These are phyloP conservation scores for Aquilaria agallochum DNA, from an alignment of 441 rosid species.

Conservation along the genomic window DNA sequence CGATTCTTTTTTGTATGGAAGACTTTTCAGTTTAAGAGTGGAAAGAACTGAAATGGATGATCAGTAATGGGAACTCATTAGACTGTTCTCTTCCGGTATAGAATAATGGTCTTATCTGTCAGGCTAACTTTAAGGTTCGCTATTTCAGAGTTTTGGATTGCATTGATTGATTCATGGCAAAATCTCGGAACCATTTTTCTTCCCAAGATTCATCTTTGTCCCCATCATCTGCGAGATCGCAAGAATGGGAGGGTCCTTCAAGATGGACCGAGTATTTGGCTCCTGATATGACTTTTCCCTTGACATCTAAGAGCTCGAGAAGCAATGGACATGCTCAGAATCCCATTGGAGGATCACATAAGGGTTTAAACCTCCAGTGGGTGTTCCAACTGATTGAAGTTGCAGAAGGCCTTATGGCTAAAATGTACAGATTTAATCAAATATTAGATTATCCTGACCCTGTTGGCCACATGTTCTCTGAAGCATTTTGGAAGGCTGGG, in stretches of 20 bases:
- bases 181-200: slow-evolving; percentile 54
- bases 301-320: slow-evolving; percentile 52
- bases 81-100: not conserved
- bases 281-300: slow-evolving; percentile 62
- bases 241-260: slow-evolving; percentile 94
- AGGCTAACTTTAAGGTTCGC: not conserved
- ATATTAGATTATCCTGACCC: slow-evolving; percentile 93
- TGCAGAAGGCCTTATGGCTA: slow-evolving; percentile 97
- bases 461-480: slow-evolving; percentile 65
- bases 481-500: slow-evolving; percentile 95
- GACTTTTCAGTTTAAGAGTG: not conserved
- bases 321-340: slow-evolving; percentile 72
- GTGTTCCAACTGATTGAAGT: slow-evolving; percentile 87
- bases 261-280: slow-evolving; percentile 97
- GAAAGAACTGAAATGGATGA: slow-evolving; percentile 8
- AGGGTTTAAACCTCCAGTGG: slow-evolving; percentile 94
- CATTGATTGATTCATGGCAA: slow-evolving; percentile 50
- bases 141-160: slow-evolving; percentile 22
- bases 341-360: slow-evolving; percentile 61
- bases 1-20: not conserved
- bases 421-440: slow-evolving; percentile 95
- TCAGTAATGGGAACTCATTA: not conserved
- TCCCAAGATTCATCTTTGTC: slow-evolving; percentile 56
- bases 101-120: slow-evolving; percentile 10
- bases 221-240: slow-evolving; percentile 56